phyloP scores from a whole-genome alignment of 2,329 filamentous ascomycete species.

The Colletotrichum sp. region DNA sequence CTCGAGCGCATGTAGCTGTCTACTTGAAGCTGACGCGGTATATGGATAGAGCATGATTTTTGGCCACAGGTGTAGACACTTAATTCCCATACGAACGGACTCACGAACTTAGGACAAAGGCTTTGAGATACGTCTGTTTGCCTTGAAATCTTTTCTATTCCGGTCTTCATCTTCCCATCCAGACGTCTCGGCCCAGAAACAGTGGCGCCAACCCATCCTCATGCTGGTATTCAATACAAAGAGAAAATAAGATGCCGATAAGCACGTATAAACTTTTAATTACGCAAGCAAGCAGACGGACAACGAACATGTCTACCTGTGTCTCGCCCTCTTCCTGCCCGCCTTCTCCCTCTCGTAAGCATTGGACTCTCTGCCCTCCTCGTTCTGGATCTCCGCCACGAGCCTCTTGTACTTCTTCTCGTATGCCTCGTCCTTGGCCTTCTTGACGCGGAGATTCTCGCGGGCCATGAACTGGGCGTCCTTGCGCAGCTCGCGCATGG shows the following conservation, averaged over 20 bases:
- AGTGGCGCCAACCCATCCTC: background rate
- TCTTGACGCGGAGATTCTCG: constrained; percentile 90
- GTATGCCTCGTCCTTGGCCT: constrained; percentile 89
- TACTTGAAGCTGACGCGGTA: background rate
- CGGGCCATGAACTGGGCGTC: constrained; percentile 93
- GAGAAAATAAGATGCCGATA: constrained; percentile 6
- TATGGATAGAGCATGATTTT: background rate
- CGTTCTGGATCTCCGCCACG: constrained; percentile 92
- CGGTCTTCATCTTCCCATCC: background rate
- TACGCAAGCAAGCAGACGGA: background rate
- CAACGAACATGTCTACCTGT: constrained; percentile 1
- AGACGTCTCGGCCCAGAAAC: background rate
- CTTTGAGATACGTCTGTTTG: background rate
- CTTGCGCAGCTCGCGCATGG: constrained; percentile 91
- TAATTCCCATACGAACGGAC: background rate
- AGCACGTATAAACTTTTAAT: constrained; percentile 6
- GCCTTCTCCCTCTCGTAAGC: constrained; percentile 87
- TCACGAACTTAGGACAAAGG: background rate
- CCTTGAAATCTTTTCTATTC: background rate
- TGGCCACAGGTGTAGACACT: background rate
- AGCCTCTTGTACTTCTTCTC: constrained; percentile 95
- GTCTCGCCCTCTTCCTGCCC: constrained; percentile 69
- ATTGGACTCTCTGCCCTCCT: constrained; percentile 88
- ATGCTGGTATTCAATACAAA: constrained; percentile 18
- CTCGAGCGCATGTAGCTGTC: background rate